These are phyloP conservation scores for Mortierella sp. DNA, from an alignment of 371 early-diverging fungal species.

Conservation along the genomic window DNA sequence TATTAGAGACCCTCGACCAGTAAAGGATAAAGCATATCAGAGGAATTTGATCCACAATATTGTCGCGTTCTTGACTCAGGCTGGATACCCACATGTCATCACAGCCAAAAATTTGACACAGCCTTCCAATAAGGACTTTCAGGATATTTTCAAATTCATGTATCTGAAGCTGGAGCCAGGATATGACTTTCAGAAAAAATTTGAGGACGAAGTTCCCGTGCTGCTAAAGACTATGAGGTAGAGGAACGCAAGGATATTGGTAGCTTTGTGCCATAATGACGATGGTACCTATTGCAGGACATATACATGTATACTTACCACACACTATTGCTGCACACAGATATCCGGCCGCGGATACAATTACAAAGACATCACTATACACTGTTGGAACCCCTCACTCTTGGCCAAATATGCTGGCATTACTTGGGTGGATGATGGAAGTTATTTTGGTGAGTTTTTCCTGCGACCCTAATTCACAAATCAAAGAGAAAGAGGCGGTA, in stretches of 20 bases:
- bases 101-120: slow-evolving; percentile 73
- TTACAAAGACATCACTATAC: slow-evolving; percentile 85
- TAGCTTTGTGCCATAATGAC: background rate
- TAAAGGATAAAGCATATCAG: slow-evolving; percentile 80
- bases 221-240: slow-evolving; percentile 82
- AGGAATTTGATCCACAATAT: slow-evolving; percentile 71
- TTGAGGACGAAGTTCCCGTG: slow-evolving; percentile 89
- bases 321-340: slow-evolving; percentile 55
- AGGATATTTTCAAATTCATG: slow-evolving; percentile 90
- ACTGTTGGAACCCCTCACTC: slow-evolving; percentile 89
- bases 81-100: slow-evolving; percentile 79
- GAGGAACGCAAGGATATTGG: background rate
- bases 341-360: slow-evolving; percentile 93
- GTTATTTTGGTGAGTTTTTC: slow-evolving; percentile 66
- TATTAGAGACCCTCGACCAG: slow-evolving; percentile 69
- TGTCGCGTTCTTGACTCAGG: slow-evolving; percentile 77
- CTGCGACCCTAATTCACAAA: background rate
- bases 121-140: slow-evolving; percentile 90
- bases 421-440: slow-evolving; percentile 93
- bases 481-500: background rate
- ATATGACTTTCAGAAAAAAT: slow-evolving; percentile 74
- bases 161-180: slow-evolving; percentile 84
- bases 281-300: too few species aligned
- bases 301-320: background rate
- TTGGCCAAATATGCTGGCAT: slow-evolving; percentile 91